Conservation (phyloP, 257 asterid genomes). For the Solanum sparsipilum region DNA sequence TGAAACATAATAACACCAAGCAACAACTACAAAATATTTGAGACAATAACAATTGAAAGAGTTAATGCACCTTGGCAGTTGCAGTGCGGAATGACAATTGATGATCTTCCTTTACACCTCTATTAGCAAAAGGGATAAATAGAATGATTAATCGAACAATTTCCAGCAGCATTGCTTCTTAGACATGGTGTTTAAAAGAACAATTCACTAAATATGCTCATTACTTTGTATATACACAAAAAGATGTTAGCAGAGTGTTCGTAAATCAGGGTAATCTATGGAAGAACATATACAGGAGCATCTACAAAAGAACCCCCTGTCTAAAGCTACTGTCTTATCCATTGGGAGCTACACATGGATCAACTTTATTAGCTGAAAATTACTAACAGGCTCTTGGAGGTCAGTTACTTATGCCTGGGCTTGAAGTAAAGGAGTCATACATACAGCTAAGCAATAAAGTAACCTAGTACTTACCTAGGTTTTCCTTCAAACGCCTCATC, state of each 20-base stretch:
- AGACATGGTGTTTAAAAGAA: background rate
- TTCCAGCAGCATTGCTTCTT: background rate
- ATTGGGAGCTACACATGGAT: background rate
- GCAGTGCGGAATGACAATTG: slow-evolving; percentile 78
- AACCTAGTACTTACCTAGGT: slow-evolving; percentile 33
- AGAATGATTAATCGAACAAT: background rate
- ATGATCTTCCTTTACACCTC: slow-evolving; percentile 73
- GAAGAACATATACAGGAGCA: background rate
- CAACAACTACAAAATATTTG: slow-evolving; percentile 1
- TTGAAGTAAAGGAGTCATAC: background rate
- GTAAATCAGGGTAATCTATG: background rate
- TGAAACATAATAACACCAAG: slow-evolving; percentile 6
- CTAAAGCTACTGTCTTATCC: background rate
- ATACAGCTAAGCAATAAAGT: background rate
- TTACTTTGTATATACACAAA: background rate
- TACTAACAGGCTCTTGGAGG: background rate
- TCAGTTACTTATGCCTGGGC: background rate
- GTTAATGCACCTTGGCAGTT: slow-evolving; percentile 60
- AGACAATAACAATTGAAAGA: background rate
- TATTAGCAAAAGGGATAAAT: slow-evolving; percentile 23
- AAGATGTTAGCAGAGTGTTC: background rate
- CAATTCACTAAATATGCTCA: background rate
- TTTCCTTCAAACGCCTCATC: slow-evolving; percentile 59
- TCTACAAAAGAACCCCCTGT: background rate
- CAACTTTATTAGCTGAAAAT: background rate